Base-by-base conservation (phyloP, 2,329 filamentous ascomycete species). In the Botryosphaeria dothidea region DNA sequence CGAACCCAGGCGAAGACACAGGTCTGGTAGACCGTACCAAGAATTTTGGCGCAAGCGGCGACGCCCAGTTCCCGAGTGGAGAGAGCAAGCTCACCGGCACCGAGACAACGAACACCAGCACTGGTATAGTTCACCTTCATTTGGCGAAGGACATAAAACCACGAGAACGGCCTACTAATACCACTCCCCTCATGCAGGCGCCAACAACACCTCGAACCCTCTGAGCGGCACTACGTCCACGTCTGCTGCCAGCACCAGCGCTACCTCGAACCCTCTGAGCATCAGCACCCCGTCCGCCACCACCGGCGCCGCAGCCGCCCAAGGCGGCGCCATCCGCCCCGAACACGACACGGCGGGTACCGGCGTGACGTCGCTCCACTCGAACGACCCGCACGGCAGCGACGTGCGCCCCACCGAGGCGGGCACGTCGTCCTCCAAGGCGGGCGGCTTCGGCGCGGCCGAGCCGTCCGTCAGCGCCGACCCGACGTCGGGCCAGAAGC, bases 331-430 rank as follows among this genome's bases (percentile, higher is more conserved):
- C 13, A 65, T 70, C 23, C 69, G 69, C 31, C 69, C 72, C 41
- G 65, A 71, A 21, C 68, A 71, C 57, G 62, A 69, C 21, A 73
- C 71, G 7, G 69, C 71, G 49, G 69, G 71, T 31, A 75, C 74
- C n/a, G 74, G 70, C 52, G 69, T 74, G 29, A 73, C 70, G 8
- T 70, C 70, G 64, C 68, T 68, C 52, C 65, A 71, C 38, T 69
- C 69, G 23, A 68, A 68, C 52, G 68, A 70, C 15, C 69, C 73
- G n/a, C 71, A 74, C 67, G 65, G 71, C 25, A 70, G 69, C 66
- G 73, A 77, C 65, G 68, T 72, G 7, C 71, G 69, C 19, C 71
- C 74, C 8, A 69, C 73, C 9, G 72, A 76, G 46, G 46, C 45
- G 45, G 45, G n/a, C 38, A 23, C 31, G 3, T 9, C n/a, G 1